A percentile compares a stretch with the other conserved stretches of the same genome.
phyloP scores from a whole-genome alignment of 169 alveolate genomes.

The Eimeria acervulina region DNA sequence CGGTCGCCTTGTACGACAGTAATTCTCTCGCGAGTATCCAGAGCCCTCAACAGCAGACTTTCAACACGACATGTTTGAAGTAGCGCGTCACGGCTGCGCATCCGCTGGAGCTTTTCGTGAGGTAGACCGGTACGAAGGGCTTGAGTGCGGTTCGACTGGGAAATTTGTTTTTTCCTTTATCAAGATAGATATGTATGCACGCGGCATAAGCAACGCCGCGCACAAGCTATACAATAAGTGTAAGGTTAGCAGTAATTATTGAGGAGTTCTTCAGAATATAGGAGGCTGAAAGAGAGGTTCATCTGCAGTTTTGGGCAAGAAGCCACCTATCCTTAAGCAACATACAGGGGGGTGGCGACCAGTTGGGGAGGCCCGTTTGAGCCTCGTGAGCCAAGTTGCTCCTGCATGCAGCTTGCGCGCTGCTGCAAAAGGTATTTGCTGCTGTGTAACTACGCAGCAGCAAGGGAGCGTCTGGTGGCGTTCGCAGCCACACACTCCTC shows the following conservation, averaged over 20 bases:
- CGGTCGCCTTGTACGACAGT: background rate
- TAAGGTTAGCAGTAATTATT: background rate
- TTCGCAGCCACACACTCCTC: background rate
- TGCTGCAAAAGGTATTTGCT: background rate
- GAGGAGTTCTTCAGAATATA: background rate
- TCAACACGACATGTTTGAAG: slow-evolving; percentile 44
- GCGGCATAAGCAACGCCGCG: background rate
- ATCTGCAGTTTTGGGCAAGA: background rate
- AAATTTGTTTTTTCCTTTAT: slow-evolving; percentile 25
- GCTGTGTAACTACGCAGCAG: slow-evolving; percentile 4
- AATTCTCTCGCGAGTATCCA: background rate
- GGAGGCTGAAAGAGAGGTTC: background rate
- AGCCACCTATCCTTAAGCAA: background rate
- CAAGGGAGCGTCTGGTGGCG: background rate
- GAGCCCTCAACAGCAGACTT: slow-evolving; percentile 41
- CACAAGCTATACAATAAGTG: background rate
- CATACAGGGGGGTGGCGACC: background rate
- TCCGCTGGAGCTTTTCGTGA: slow-evolving; percentile 36
- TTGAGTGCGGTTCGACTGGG: slow-evolving; percentile 27
- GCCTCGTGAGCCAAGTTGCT: background rate
- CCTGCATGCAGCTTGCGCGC: slow-evolving; percentile 13
- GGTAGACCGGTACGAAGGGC: slow-evolving; percentile 25
- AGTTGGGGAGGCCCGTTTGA: background rate
- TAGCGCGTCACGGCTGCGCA: slow-evolving; percentile 1
- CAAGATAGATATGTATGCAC: background rate